Percentiles rank a stretch among this genome's conserved stretches.
Evolutionary conservation across 2,329 filamentous ascomycete species (phyloP).

Genomic region (Fusarium sp.): DNA sequence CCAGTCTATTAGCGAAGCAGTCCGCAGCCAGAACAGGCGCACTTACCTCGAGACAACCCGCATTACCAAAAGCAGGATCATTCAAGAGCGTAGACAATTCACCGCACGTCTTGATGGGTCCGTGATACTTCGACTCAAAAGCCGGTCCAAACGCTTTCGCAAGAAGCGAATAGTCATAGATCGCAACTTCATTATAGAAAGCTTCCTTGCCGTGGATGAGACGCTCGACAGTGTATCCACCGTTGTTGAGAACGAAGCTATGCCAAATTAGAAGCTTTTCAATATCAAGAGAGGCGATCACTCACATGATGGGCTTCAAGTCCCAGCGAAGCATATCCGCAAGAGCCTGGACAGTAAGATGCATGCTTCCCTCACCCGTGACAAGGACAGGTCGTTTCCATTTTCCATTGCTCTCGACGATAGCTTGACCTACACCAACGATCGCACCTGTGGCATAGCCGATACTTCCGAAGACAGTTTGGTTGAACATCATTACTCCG

Average conservation of each 20-base stretch:
- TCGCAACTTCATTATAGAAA: background rate
- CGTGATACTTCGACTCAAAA: background rate
- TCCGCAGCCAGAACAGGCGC: no score
- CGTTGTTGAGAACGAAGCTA: background rate
- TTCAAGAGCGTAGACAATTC: background rate
- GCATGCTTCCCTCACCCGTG: background rate
- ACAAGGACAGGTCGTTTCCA: background rate
- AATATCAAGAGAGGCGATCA: no score
- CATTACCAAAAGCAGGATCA: background rate
- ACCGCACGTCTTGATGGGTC: background rate
- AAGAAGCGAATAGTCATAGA: background rate
- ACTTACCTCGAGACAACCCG: background rate
- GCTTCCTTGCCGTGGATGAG: conserved; percentile 1
- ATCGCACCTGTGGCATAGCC: conserved; percentile 1
- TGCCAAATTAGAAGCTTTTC: no score
- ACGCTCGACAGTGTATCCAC: background rate
- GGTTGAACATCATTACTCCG: conserved; percentile 3
- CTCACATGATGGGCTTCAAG: conserved; percentile 4
- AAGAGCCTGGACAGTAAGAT: background rate
- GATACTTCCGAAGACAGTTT: background rate
- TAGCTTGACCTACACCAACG: background rate
- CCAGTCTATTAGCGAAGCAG: no score
- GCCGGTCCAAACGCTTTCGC: background rate
- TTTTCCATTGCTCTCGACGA: background rate
- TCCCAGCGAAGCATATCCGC: background rate